Conservation (phyloP, 352 stramenopile genomes). For the Pythium sp. region DNA sequence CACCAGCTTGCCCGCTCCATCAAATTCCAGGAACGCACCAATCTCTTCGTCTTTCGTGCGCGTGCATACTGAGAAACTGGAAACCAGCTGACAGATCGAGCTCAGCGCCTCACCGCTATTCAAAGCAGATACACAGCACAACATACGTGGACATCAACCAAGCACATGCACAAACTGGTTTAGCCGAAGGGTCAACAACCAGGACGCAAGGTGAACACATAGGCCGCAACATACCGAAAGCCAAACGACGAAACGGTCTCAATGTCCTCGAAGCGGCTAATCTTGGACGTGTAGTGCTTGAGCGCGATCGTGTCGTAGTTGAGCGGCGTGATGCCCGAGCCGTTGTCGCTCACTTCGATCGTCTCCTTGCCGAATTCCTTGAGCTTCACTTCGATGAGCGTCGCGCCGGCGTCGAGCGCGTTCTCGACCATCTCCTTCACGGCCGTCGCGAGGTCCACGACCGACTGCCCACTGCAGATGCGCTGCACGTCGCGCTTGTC, state of each 20-base stretch:
- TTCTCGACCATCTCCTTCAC: slow-evolving; percentile 99
- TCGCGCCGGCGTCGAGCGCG: slow-evolving; percentile 66
- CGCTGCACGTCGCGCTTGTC: slow-evolving; percentile 51
- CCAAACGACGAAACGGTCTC: slow-evolving; percentile 87
- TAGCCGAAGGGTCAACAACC: too few relatives aligned
- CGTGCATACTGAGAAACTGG: slow-evolving; percentile 87
- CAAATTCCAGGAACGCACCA: slow-evolving; percentile 85
- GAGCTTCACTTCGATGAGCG: slow-evolving; percentile 86
- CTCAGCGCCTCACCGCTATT: slow-evolving; percentile 93
- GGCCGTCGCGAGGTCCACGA: slow-evolving; percentile 93
- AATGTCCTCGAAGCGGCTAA: slow-evolving; percentile 94
- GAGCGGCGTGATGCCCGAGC: slow-evolving; percentile 73
- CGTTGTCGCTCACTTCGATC: slow-evolving; percentile 97
- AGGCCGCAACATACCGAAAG: slow-evolving; percentile 76
- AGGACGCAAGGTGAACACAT: not conserved
- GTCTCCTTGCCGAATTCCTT: slow-evolving; percentile 89
- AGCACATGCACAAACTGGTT: not conserved
- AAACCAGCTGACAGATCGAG: slow-evolving; percentile 91
- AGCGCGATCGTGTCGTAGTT: slow-evolving; percentile 81
- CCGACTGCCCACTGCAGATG: slow-evolving; percentile 91
- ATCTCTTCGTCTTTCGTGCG: slow-evolving; percentile 66
- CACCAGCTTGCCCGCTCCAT: slow-evolving; percentile 59
- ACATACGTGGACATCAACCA: not conserved
- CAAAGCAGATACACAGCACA: slow-evolving; percentile 1
- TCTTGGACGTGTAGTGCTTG: slow-evolving; percentile 97